A percentile compares a stretch with the other conserved stretches of the same genome.
Conservation (phyloP, 495 filamentous ascomycete genomes). For the Daldinia caldariorum region DNA sequence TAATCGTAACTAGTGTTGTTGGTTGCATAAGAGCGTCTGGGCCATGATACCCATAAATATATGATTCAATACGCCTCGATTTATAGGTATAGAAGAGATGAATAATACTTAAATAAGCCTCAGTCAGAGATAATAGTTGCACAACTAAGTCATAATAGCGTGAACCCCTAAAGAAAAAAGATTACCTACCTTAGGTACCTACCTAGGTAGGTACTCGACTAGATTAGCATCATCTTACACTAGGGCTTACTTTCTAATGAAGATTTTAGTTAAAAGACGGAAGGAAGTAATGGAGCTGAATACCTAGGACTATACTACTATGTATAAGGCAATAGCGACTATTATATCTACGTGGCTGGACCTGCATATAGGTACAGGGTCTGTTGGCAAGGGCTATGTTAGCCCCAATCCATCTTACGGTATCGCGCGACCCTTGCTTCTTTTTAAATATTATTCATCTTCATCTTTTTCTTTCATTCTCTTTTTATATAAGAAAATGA, state of each 20-base stretch:
- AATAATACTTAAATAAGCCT: background rate
- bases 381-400: conserved; percentile 10
- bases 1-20: conserved; percentile 1
- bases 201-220: background rate
- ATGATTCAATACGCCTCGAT: conserved; percentile 10
- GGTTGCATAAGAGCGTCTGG: conserved; percentile 4
- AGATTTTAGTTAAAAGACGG: background rate
- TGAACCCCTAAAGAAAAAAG: background rate
- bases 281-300: background rate
- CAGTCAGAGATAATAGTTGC: background rate
- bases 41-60: conserved; percentile 39
- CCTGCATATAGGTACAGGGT: conserved; percentile 19
- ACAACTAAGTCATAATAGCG: background rate
- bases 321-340: too few relatives aligned
- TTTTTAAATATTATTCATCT: background rate
- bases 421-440: conserved; percentile 5
- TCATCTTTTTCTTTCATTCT: too few relatives aligned
- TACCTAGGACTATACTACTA: background rate
- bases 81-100: conserved; percentile 6
- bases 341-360: background rate
- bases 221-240: background rate
- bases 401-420: conserved; percentile 14
- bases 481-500: too few relatives aligned
- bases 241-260: too few relatives aligned
- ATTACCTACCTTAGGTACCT: background rate